Conservation (phyloP, 2,329 filamentous ascomycete genomes). For the Zarea fungicola region DNA sequence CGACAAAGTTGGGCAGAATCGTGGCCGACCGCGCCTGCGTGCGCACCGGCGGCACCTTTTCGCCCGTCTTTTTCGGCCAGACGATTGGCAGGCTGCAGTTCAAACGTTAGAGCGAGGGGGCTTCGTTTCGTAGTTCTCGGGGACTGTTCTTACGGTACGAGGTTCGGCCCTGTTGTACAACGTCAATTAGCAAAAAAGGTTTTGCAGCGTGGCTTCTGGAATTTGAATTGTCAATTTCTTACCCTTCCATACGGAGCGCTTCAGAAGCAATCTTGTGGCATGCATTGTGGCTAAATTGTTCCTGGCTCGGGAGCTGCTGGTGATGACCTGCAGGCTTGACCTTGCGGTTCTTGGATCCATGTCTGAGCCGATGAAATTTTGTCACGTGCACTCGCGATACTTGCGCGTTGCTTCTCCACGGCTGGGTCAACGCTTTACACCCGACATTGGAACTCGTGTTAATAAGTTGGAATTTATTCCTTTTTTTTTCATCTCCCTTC, state of each 20-base stretch:
- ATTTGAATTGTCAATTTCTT: constrained; percentile 18
- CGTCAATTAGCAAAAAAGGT: constrained; percentile 19
- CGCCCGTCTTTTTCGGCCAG: constrained; percentile 51
- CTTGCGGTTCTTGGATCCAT: no score
- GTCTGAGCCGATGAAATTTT: not conserved
- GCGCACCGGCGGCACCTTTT: constrained; percentile 66
- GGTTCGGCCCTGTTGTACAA: constrained; percentile 39
- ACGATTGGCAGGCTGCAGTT: constrained; percentile 56
- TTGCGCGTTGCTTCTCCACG: not conserved
- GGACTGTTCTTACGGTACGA: constrained; percentile 44
- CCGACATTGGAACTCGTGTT: no score
- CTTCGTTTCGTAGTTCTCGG: not conserved
- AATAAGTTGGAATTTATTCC: no score
- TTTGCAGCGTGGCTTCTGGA: no score
- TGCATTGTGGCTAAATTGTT: constrained; percentile 48
- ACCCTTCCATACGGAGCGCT: constrained; percentile 89
- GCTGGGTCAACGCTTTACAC: no score
- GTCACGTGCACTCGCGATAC: constrained; percentile 6
- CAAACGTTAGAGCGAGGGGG: constrained; percentile 20
- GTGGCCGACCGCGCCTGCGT: constrained; percentile 86
- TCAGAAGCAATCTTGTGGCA: constrained; percentile 61
- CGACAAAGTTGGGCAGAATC: constrained; percentile 88
- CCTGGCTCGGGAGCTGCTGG: not conserved
- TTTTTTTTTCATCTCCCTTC: no score
- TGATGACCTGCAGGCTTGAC: not conserved